Evolutionary conservation across 805 yeast species (phyloP), one percentile per base, ranked within the genome.

Genomic region (Saccharomyces eubayanus): DNA sequence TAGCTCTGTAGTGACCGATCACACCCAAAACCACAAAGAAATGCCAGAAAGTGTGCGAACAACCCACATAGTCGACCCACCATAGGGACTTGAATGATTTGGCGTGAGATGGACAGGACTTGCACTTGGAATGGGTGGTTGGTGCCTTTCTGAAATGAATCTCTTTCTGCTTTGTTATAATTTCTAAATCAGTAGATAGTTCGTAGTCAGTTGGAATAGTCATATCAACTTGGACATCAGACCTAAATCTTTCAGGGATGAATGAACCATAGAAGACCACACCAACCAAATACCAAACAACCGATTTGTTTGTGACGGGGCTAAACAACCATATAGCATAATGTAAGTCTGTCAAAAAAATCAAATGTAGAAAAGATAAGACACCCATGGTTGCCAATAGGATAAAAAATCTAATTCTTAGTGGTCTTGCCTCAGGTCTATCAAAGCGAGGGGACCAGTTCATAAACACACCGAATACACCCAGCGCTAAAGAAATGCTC

Each of bases 401-500:
- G 27, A 89, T 75, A 68, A 89, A 92, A 60, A 92, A 92, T 11
- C 80, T 75, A 54, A 94, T 88, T 59, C 98, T 76, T 53, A 89
- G 71, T 4, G 85, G 83, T 57, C 96, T 77, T 57, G 89, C 82
- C 64, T 89, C 95, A 3, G 96, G 96, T 53, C 81, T 78, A 69
- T 94, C 98, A 69, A 94, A 92, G 59, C 75, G 78, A 3, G 96
- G 92, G n/a, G 90, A 82, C 96, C 98, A 92, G 53, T 94, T 89
- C 73, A 92, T 82, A 16, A 77, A 66, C 29, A 89, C 79, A 0
- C 98, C 97, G 20, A 81, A 68, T 2, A 75, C 51, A 3, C 97
- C 96, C 53, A 90, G 81, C 1, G 79, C 41, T 1, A 81, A 65
- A 1, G 96, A 86, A 59, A 84, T 75, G 0, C 74, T 46, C 67